Conservation (phyloP, 768 basidiomycete species). For the Flagelloscypha sp. region DNA sequence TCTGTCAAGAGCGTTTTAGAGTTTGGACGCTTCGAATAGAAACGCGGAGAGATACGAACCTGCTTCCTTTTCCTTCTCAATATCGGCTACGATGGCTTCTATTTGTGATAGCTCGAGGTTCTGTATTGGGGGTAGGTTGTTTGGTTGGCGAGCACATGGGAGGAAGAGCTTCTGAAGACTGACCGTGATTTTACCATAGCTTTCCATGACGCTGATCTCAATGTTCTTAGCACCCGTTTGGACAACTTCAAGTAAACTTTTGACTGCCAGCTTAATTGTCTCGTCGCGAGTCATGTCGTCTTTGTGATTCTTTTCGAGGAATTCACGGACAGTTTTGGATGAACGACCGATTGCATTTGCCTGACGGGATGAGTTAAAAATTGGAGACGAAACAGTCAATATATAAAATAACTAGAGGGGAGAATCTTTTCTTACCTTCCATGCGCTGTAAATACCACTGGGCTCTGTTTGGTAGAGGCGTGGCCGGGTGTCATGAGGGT, state of each 20-base stretch:
- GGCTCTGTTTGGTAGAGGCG: constrained; percentile 96
- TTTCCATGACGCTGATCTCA: constrained; percentile 96
- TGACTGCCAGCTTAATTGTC: constrained; percentile 90
- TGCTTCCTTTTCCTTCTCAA: constrained; percentile 96
- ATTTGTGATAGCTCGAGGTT: constrained; percentile 83
- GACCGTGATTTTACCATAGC: constrained; percentile 88
- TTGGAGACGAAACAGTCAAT: not conserved
- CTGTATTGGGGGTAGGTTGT: constrained; percentile 29
- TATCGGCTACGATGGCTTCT: constrained; percentile 84
- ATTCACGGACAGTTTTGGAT: constrained; percentile 97
- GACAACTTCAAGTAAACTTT: constrained; percentile 93
- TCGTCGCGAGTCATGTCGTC: constrained; percentile 85
- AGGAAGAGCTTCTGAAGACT: constrained; percentile 17
- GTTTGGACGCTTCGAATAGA: not conserved
- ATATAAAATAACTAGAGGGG: not conserved
- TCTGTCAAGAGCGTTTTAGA: constrained; percentile 38
- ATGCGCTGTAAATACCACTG: constrained; percentile 94
- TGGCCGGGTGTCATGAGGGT: constrained; percentile 82
- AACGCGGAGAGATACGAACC: constrained; percentile 36
- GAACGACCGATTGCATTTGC: constrained; percentile 97
- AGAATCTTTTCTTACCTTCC: constrained; percentile 62
- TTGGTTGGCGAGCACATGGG: constrained; percentile 19
- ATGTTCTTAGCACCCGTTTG: constrained; percentile 99
- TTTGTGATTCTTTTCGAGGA: constrained; percentile 95
- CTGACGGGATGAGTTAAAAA: constrained; percentile 29